Base-by-base conservation (phyloP, 1,284 basidiomycete genomes). In the Ustilago vetiveriae region DNA sequence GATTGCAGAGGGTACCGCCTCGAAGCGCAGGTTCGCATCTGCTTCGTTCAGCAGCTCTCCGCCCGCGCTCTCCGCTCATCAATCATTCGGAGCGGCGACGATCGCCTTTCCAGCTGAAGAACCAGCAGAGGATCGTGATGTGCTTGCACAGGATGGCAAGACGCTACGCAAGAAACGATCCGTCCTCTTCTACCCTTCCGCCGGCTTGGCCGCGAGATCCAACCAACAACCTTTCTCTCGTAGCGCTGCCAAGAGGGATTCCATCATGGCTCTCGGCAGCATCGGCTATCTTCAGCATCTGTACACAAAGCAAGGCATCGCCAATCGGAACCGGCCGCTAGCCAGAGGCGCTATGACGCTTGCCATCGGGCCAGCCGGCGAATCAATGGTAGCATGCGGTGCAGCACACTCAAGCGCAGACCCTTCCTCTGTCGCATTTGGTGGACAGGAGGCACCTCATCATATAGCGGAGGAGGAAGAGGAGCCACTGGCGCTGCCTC, bases 211-310 rank as follows among this genome's bases (percentile, higher is more conserved):
- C 17, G 50, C 60, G 23, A 70, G 68, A 30, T 71, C 70, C 13
- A 77, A 77, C 26, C 63, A 68, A 27, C 63, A 64, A 39, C 75
- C 75, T 10, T 77, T 75, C 53, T 60, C 70, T 26, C 59, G 67
- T 40, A 74, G 72, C 36, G 75, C 75, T 14, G 72, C 72, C n/a
- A 75, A 71, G 41, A 33, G 73, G 8, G 70, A 77, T 32, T 67
- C 62, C 3, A 66, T 77, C 51, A 41, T 68, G 45, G 69, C 73
- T 3, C 56, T 77, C 0, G 75, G 75, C 3, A 72, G 68, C 46
- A 77, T 77, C n/a, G 72, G 65, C 17, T 59, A 73, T 44, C 59
- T 77, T 11, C 75, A 77, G 46, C 66, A 75, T 21, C 48, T 77
- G 9, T 77, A 73, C 49, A 63, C 66, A 11, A 75, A 75, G 27